A percentile compares a stretch with the other conserved stretches of the same genome.
Conservation (phyloP, 1,139 yeast species). For the Saccharomyces pastorianus region DNA sequence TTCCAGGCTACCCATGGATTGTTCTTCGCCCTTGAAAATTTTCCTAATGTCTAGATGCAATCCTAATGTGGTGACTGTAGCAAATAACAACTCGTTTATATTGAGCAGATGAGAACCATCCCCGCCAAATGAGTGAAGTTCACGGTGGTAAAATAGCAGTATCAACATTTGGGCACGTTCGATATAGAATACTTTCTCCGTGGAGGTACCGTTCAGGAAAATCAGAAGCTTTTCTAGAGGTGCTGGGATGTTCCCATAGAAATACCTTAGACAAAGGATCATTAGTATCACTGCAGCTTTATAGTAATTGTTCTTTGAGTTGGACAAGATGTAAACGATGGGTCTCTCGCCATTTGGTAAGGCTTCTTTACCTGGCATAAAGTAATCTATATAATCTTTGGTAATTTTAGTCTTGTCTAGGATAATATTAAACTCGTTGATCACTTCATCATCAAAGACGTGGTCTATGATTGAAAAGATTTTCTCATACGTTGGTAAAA, state of each 20-base stretch:
- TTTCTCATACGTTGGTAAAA: constrained; percentile 21
- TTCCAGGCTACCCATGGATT: constrained; percentile 15
- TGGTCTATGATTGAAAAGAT: constrained; percentile 8
- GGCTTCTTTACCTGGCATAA: constrained; percentile 9
- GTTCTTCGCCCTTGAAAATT: constrained; percentile 17
- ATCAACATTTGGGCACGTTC: constrained; percentile 27
- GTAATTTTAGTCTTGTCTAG: constrained; percentile 22
- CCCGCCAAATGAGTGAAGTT: constrained; percentile 20
- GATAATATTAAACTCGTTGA: constrained; percentile 14
- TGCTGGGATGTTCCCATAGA: constrained; percentile 13
- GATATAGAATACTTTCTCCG: constrained; percentile 19
- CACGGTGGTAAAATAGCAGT: constrained; percentile 19
- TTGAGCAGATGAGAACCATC: constrained; percentile 24
- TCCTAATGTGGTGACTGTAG: constrained; percentile 28
- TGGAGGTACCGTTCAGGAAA: constrained; percentile 16
- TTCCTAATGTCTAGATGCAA: constrained; percentile 27
- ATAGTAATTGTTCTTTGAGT: constrained; percentile 18
- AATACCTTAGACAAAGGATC: constrained; percentile 17
- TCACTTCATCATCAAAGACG: constrained; percentile 17
- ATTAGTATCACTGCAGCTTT: constrained; percentile 22
- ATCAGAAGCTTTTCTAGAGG: constrained; percentile 14
- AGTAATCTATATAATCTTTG: constrained; percentile 15
- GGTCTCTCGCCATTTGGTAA: constrained; percentile 7
- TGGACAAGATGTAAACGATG: constrained; percentile 9
- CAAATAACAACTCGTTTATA: constrained; percentile 18